Base-by-base conservation (phyloP, 2,329 filamentous ascomycete species). In the Calonectria montana region DNA sequence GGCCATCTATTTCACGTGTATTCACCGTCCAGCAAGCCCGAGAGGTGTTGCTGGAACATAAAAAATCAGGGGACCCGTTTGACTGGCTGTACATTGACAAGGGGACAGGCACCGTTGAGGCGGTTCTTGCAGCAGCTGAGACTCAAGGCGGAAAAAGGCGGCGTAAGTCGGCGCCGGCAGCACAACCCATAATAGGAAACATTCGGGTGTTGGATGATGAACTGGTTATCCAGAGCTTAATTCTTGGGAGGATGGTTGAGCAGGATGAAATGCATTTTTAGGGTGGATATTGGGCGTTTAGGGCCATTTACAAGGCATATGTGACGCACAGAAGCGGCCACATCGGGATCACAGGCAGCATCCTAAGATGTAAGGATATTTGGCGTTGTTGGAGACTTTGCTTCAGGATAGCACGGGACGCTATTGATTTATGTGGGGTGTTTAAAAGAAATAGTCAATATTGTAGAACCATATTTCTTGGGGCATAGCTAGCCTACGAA, bases 171-270 rank as follows among this genome's bases (percentile, higher is more conserved):
- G 80, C 67, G 13, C 21, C 71, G 21, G 50, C 55, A 53, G 75
- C 57, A 10, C 69, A 47, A 70, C 73, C 69, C 18, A 79, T 84
- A 50, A 85, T 87, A 15, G 86, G 88, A 77, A 88, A 84, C 72
- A 86, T 95, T 43, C 89, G 88, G 73, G 88, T 97, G 53, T 89
- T 97, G 65, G 93, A 92, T 68, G 93, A 97, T 81, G 96, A 98
- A 83, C 91, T 96, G 80, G 91, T 98, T 25, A 92, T 97, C 67
- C 96, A 99, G 86, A 98, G 95, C 82, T 86, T 98, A 71, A 98
- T 99, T 74, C 82, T 98, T 63, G 96, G 96, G 1, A 90, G 91
- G 72, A 84, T 98, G 76, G 90, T 95, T 65, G 92, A 94, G 73
- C 89, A 91, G 62, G 87, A 85, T 15, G 88, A 91, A 75, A 78